Base-by-base conservation (phyloP, 139 green algal genomes). In the Auxenochlorella protothecoides region DNA sequence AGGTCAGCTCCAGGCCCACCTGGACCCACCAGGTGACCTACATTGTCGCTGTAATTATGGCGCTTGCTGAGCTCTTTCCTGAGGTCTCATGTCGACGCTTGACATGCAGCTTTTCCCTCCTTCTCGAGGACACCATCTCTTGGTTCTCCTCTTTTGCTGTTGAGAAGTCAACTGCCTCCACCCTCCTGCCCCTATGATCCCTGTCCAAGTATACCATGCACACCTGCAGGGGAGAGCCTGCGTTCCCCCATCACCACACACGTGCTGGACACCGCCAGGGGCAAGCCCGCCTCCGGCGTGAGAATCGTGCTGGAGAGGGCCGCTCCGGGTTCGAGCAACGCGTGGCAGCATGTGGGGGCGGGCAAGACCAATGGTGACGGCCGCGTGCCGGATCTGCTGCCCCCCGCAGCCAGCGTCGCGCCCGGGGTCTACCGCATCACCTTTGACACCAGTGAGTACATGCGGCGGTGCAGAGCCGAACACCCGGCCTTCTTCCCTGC, bases 231-330 rank as follows among this genome's bases (percentile, higher is more conserved):
- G 27, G 27, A 44, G 27, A 44, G 27, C 27, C 27, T 44, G 27
- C 72, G 81, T 3, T 96, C 92, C 1, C 93, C 92, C 56, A 94
- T 98, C 76, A 98, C 92, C 60, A 96, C 88, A 5, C 92, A 98
- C 76, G 90, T 98, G 66, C 83, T 98, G 59, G 92, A 98, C 83
- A 91, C 86, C 5, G 74, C 85, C 9, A 68, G 89, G 55, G 92
- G 93, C 53, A 63, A 76, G 10, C 92, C 92, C 10, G 92, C 93
- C 2, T n/a, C 73, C 9, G 93, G 81, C 7, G 76, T 97, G 67
- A 68, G 72, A 4, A 72, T 98, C 14, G 73, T 65, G 4, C 80
- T 98, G 52, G 67, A 83, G 13, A 74, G 73, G n/a, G 67, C 82
- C 10, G 83, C 74, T 6, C 63, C 70, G 51, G 81, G 70, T 44